These are phyloP conservation scores for Penicillium egyptiacum DNA, from an alignment of 495 filamentous ascomycete species.

Conservation along the genomic window DNA sequence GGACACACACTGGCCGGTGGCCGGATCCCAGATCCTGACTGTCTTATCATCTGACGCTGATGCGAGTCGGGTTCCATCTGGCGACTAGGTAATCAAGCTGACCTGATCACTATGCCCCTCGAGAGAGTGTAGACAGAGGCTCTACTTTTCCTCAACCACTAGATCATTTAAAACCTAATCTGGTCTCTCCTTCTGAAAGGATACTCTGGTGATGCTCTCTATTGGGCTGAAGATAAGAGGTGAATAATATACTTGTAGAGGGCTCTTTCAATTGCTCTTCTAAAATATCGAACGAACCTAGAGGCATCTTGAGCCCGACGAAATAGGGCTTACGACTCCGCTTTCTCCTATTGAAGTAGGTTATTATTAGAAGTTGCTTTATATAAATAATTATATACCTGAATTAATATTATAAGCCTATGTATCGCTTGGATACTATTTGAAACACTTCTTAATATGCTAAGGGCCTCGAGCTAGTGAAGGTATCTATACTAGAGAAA, in stretches of 20 bases:
- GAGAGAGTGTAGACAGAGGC: constrained; percentile 11
- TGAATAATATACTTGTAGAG: constrained; percentile 35
- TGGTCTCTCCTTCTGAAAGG: constrained; percentile 20
- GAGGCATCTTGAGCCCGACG: constrained; percentile 25
- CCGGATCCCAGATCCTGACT: constrained; percentile 53
- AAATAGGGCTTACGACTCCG: constrained; percentile 9
- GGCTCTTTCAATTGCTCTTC: constrained; percentile 28
- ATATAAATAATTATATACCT: constrained; percentile 11
- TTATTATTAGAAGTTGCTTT: no score
- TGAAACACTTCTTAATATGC: constrained; percentile 26
- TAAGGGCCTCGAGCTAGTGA: constrained; percentile 42
- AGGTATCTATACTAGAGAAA: constrained; percentile 33
- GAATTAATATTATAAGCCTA: constrained; percentile 15
- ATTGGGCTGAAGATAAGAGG: constrained; percentile 34
- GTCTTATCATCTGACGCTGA: constrained; percentile 13
- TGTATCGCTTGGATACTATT: constrained; percentile 19
- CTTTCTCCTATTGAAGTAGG: no score
- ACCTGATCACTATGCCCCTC: constrained; percentile 4
- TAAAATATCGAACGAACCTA: constrained; percentile 29
- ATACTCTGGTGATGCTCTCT: constrained; percentile 22
- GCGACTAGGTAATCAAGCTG: neutral
- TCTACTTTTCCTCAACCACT: constrained; percentile 17
- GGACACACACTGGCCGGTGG: constrained; percentile 55
- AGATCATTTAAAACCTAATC: constrained; percentile 17
- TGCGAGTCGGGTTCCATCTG: constrained; percentile 14